Evolutionary conservation across 352 stramenopile genomes (phyloP).

Genomic region (Globisporangium carolinianum): DNA sequence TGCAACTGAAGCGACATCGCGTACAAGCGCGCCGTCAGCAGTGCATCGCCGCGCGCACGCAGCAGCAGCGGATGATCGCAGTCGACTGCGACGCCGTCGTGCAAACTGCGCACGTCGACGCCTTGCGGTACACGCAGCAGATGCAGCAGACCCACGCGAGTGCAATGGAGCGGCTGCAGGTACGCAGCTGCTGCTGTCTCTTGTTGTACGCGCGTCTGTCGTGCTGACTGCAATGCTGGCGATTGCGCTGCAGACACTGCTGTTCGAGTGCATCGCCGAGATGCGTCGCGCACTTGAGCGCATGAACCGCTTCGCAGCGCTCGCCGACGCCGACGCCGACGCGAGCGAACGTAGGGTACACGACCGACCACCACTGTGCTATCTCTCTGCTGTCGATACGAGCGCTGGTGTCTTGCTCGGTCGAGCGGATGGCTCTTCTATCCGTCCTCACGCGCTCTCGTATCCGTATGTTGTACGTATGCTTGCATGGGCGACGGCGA

Average conservation of each 20-base stretch:
- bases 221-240: no score
- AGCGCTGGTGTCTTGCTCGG: no score
- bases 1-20: slow-evolving; percentile 1
- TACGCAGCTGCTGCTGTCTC: not conserved
- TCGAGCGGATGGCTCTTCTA: no score
- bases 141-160: slow-evolving; percentile 2
- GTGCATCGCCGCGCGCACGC: slow-evolving; percentile 1
- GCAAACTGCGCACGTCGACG: not conserved
- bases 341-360: slow-evolving; percentile 34
- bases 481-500: not conserved
- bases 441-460: no score
- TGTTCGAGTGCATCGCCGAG: slow-evolving; percentile 34
- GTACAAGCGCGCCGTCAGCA: not conserved
- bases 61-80: slow-evolving; percentile 7
- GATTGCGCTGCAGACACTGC: slow-evolving; percentile 15
- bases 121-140: slow-evolving; percentile 3
- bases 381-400: not conserved
- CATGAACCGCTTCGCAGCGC: slow-evolving; percentile 18
- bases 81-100: slow-evolving; percentile 8
- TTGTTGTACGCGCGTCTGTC: no score
- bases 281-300: slow-evolving; percentile 30
- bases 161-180: slow-evolving; percentile 8
- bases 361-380: not conserved
- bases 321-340: slow-evolving; percentile 17
- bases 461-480: no score